Evolutionary conservation across 164 flowering plant species (phyloP).

Genomic region (Macadamia tetraphylla): DNA sequence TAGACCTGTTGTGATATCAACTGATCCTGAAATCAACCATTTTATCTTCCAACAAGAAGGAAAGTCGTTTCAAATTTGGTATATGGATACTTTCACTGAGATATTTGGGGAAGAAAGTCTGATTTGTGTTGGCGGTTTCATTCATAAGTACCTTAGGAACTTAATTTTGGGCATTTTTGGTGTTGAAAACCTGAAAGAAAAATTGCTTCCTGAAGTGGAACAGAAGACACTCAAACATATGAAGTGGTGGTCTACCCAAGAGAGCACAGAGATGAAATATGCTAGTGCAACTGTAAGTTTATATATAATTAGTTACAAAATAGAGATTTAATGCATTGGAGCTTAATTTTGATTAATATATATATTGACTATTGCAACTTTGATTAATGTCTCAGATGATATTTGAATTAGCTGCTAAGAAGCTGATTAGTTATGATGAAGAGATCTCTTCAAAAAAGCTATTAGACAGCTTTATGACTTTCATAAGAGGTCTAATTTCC

Average conservation of each 20-base stretch:
- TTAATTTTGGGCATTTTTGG: conserved; percentile 21
- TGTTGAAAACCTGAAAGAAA: conserved; percentile 15
- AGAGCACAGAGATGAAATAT: conserved; percentile 15
- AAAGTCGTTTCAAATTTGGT: conserved; percentile 16
- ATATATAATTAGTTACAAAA: not conserved
- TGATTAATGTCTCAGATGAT: conserved; percentile 16
- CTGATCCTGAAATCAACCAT: conserved; percentile 18
- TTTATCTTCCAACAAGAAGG: conserved; percentile 22
- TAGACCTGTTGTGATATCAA: conserved; percentile 15
- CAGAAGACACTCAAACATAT: conserved; percentile 2
- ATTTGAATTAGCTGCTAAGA: conserved; percentile 19
- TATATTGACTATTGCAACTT: not conserved
- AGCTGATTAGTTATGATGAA: conserved; percentile 18
- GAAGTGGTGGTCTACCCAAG: conserved; percentile 10
- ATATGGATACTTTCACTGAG: conserved; percentile 25
- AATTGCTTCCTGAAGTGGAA: conserved; percentile 18
- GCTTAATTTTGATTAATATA: no score
- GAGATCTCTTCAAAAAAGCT: not conserved
- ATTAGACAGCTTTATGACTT: not conserved
- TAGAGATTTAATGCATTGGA: no score
- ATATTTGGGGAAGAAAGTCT: conserved; percentile 5
- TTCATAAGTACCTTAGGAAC: conserved; percentile 18
- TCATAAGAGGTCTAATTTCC: conserved; percentile 15
- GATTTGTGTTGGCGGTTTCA: conserved; percentile 9
- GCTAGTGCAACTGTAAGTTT: conserved; percentile 8